Evolutionary conservation across 768 basidiomycete genomes (phyloP).

Genomic region (Hericium coralloides): DNA sequence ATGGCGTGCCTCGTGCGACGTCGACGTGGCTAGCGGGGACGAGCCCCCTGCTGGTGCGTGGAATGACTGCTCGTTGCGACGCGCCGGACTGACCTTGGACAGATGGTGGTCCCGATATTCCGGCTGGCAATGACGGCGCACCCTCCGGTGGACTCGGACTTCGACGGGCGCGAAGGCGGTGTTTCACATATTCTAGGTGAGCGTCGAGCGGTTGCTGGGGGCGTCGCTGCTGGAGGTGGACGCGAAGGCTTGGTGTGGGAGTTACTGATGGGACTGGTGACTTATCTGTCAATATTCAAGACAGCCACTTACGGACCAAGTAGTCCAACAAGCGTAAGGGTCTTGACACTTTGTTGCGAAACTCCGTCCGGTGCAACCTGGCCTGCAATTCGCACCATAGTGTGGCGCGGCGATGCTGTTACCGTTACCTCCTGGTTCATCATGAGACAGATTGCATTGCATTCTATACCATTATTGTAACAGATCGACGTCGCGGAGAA

Average conservation of each 20-base stretch:
- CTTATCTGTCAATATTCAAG: too few relatives aligned
- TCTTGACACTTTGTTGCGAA: too few relatives aligned
- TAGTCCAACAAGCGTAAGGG: too few relatives aligned
- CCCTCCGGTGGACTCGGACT: not conserved
- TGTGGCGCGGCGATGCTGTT: too few relatives aligned
- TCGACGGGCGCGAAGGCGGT: not conserved
- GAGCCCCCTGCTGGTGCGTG: not conserved
- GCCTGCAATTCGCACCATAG: too few relatives aligned
- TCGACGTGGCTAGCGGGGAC: not conserved
- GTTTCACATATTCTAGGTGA: not conserved
- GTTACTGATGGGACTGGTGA: not conserved
- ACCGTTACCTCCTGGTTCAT: too few relatives aligned
- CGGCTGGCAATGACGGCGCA: not conserved
- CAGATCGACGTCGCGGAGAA: too few relatives aligned
- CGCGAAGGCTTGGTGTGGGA: not conserved
- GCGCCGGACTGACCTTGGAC: not conserved
- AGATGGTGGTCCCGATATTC: not conserved
- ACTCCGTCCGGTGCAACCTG: too few relatives aligned
- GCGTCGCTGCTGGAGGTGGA: not conserved
- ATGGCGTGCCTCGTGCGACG: not conserved
- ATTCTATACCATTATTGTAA: too few relatives aligned
- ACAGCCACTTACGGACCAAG: too few relatives aligned
- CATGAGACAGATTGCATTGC: too few relatives aligned
- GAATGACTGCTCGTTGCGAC: not conserved
- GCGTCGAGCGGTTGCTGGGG: not conserved